phyloP scores from a whole-genome alignment of 805 yeast species.

The Kodamaea sagamina region DNA sequence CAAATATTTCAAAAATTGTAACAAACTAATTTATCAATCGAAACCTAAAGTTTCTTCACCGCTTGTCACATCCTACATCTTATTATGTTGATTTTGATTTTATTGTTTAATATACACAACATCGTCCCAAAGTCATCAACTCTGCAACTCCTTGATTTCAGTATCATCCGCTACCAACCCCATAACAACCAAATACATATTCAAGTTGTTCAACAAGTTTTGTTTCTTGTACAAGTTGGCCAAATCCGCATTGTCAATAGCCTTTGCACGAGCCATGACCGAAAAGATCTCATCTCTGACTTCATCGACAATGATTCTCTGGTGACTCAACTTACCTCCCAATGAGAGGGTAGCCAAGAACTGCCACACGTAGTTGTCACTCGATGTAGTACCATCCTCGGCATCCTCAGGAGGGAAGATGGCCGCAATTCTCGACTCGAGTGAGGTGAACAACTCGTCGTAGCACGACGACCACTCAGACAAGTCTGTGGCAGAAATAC shows the following conservation, averaged over 20 bases:
- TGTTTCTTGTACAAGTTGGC: slow-evolving; percentile 49
- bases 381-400: slow-evolving; percentile 51
- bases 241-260: slow-evolving; percentile 50
- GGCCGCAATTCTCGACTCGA: slow-evolving; percentile 74
- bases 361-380: slow-evolving; percentile 83
- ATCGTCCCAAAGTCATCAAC: slow-evolving; percentile 15
- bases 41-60: no score
- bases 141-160: slow-evolving; percentile 74
- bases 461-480: slow-evolving; percentile 79
- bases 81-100: not conserved
- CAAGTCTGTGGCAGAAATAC: slow-evolving; percentile 54
- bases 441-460: slow-evolving; percentile 73
- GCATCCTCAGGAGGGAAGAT: slow-evolving; percentile 68
- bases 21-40: no score
- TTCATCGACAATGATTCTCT: slow-evolving; percentile 90
- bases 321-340: slow-evolving; percentile 88
- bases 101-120: slow-evolving; percentile 1
- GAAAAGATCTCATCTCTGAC: slow-evolving; percentile 92
- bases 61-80: no score
- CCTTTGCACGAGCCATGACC: slow-evolving; percentile 76
- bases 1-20: no score
- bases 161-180: slow-evolving; percentile 90
- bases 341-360: slow-evolving; percentile 90
- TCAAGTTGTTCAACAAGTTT: slow-evolving; percentile 74
- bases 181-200: slow-evolving; percentile 92